Percentiles rank a stretch among this genome's conserved stretches.
phyloP scores from a whole-genome alignment of 352 stramenopile genomes.

The Globisporangium nagaii region DNA sequence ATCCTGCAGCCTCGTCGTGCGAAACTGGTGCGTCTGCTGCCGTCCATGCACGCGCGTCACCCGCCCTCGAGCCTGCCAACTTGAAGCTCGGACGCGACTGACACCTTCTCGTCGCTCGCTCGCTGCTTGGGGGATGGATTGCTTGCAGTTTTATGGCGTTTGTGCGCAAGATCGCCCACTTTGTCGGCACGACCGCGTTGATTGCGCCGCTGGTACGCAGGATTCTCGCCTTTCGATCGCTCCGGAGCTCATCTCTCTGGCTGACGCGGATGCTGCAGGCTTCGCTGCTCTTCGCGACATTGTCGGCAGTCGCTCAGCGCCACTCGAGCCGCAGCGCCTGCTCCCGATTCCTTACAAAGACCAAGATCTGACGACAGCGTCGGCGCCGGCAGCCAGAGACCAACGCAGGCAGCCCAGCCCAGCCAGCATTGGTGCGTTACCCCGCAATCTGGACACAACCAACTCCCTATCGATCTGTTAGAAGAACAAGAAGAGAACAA shows the following conservation, averaged over 20 bases:
- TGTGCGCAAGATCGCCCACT: conserved; percentile 18
- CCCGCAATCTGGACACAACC: too few relatives aligned
- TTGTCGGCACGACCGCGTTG: conserved; percentile 14
- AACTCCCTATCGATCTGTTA: too few relatives aligned
- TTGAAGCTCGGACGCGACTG: neutral
- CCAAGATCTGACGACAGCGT: neutral
- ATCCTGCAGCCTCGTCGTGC: conserved; percentile 23
- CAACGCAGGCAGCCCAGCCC: neutral
- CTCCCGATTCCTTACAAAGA: conserved; percentile 13
- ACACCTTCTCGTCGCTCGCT: neutral
- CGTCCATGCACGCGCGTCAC: conserved; percentile 1
- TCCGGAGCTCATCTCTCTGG: neutral
- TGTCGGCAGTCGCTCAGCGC: conserved; percentile 11
- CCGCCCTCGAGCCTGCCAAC: neutral
- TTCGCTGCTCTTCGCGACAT: conserved; percentile 11
- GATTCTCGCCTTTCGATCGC: too few relatives aligned
- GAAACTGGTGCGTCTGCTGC: conserved; percentile 24
- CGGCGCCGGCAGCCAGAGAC: too few relatives aligned
- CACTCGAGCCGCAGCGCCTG: conserved; percentile 1
- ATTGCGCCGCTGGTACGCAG: conserved; percentile 12
- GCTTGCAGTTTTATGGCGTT: conserved; percentile 14
- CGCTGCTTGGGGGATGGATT: neutral
- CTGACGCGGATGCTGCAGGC: conserved; percentile 4
- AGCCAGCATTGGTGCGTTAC: too few relatives aligned
- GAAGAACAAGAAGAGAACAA: too few relatives aligned